Conservation (phyloP, 345 rosid genomes). For the Citrus sp. region DNA sequence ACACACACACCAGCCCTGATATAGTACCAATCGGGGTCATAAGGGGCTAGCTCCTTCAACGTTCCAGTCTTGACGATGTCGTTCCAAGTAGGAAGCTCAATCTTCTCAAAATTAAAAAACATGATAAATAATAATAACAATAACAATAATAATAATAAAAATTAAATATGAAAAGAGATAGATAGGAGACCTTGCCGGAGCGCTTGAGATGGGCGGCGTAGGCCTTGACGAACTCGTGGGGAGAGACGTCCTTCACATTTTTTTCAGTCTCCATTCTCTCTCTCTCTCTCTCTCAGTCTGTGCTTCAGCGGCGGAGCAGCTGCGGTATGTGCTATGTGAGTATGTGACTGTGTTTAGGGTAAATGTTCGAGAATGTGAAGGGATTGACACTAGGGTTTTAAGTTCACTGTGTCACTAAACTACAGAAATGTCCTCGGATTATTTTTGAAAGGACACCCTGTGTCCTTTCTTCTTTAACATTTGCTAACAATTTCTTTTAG, state of each 20-base stretch:
- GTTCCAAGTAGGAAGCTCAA: constrained; percentile 25
- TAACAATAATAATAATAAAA: no score
- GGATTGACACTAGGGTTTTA: not conserved
- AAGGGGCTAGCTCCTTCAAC: constrained; percentile 36
- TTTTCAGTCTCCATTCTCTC: constrained; percentile 28
- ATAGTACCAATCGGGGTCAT: constrained; percentile 39
- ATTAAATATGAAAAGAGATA: not conserved
- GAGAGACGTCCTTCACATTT: constrained; percentile 51
- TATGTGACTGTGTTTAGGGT: not conserved
- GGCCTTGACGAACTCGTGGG: constrained; percentile 57
- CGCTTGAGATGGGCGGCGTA: constrained; percentile 54
- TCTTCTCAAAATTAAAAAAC: not conserved
- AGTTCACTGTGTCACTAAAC: not conserved
- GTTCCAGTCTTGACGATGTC: constrained; percentile 36
- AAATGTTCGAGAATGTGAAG: not conserved
- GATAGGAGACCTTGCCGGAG: constrained; percentile 40
- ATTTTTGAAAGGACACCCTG: no score
- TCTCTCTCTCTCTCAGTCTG: not conserved
- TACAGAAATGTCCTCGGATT: not conserved
- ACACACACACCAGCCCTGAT: constrained; percentile 24
- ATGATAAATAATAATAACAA: not conserved
- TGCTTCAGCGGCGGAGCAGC: constrained; percentile 3
- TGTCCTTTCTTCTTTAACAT: not conserved
- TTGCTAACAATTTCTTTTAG: not conserved
- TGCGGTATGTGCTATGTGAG: not conserved